Evolutionary conservation across 1,284 basidiomycete genomes (phyloP), one percentile per base, ranked within the genome.

Genomic region (Apiotrichum siamense): DNA sequence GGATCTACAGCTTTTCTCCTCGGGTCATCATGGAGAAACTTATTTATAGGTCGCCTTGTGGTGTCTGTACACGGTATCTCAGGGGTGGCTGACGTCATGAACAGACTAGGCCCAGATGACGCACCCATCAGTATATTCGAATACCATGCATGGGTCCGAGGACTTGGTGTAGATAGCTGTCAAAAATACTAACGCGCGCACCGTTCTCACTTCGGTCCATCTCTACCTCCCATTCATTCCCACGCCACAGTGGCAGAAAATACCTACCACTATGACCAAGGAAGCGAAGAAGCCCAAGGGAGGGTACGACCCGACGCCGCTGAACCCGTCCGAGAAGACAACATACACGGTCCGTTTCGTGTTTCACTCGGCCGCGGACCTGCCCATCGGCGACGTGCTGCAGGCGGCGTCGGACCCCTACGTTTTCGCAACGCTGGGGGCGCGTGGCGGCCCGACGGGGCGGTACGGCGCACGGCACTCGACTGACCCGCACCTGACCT

Each of bases 361-460:
- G 18, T 74, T 79, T 49, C 73, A 77, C 60, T 55, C 65, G 23
- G 77, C 75, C 4, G 55, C 52, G 17, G 73, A 77, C 58, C 64
- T 78, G 11, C 78, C 77, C 10, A 59, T 77, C 27, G 67, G 70
- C 13, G 77, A 79, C 60, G 42, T 76, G 25, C 61, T 67, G 49
- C 59, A 63, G 35, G 57, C 72, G 13, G 67, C 74, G 7, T 68
- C 74, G 35, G 77, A 79, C 63, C 77, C 78, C 3, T 79, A 70
- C 55, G 50, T 78, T 41, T 61, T 69, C 27, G 76, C 73, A 13
- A 64, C 69, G 47, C 31, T 67, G 31, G 52, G 10, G 13, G 17
- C 24, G 17, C 15, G 21, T 23, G 21, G 11, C 11, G 23, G 20
- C 10, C 32, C 37, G 13, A 3, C 25, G 1, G 24, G 6, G 35